Base-by-base conservation (phyloP, 2,329 filamentous ascomycete species). In the Fusarium sulawesiense region DNA sequence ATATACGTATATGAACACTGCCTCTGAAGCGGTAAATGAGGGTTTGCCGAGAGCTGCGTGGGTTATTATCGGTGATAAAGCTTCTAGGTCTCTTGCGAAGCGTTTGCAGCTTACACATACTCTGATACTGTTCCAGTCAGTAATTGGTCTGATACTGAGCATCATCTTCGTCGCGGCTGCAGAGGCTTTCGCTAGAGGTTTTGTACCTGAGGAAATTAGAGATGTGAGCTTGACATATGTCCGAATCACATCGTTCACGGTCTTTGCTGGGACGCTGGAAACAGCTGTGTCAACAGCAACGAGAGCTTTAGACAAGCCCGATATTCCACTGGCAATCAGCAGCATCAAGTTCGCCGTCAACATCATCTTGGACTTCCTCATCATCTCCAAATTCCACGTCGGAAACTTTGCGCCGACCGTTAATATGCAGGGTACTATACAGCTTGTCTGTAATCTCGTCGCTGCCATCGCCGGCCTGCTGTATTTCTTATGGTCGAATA, bases 21-120 rank as follows among this genome's bases (percentile, higher is more conserved):
- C 92, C 0, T 87, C 86, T 2, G 89, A 93, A 75, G 89, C 92
- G 0, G 78, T 93, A 18, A 93, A 93, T 68, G 91, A 93, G 76
- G 91, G 91, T 1, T 85, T 93, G 0, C 91, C 91, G 0, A 84
- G 90, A 23, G 88, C 90, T 0, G 84, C 89, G 0, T 93, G 89
- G 87, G 82, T 89, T 8, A 85, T 92, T 60, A 92, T 93, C 60
- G 90, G 89, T 10, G 89, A 93, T 77, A 85, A 84, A 29, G 78
- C 86, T 0, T 87, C 85, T 1, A 84, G 89, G 3, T 80, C 81
- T 0, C 76, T 85, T 1, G 62, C 78, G 0, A 81, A 86, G 16
- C 84, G 91, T 0, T 78, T 92, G 3, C 79, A 83, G 6, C 83
- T 93, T 3, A 84, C 90, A 0, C 85, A 92, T 65, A 92, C 90